These are phyloP conservation scores for Entomortierella chlamydospora DNA, from an alignment of 192 early-diverging fungal species.

Conservation along the genomic window DNA sequence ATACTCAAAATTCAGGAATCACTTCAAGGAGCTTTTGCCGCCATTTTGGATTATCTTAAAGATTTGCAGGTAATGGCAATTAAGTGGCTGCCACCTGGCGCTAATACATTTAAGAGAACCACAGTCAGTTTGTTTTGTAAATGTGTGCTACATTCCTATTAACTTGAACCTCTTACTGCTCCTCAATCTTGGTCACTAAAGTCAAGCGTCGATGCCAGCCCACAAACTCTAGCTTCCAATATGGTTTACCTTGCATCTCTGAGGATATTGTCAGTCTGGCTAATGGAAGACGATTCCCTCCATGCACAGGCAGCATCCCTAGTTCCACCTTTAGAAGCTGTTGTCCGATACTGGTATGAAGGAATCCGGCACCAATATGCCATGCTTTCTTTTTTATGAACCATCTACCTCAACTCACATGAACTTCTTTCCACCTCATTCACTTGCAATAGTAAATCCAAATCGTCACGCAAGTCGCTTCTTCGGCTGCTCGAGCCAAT, in stretches of 20 bases:
- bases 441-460: constrained; percentile 16
- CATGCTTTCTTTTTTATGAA: too few species aligned
- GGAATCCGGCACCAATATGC: too few species aligned
- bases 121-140: too few species aligned
- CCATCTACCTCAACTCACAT: background rate
- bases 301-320: constrained; percentile 25
- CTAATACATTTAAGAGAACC: too few species aligned
- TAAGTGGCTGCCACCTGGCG: too few species aligned
- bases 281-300: constrained; percentile 43
- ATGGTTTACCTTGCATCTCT: constrained; percentile 41
- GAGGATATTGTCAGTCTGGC: constrained; percentile 35
- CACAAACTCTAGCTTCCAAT: constrained; percentile 9
- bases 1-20: constrained; percentile 45
- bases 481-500: constrained; percentile 23
- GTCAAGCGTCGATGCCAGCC: constrained; percentile 3
- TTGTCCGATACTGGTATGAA: constrained; percentile 31
- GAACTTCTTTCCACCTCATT: background rate
- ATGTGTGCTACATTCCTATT: too few species aligned
- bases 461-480: constrained; percentile 25
- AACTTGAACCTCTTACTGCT: background rate
- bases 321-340: constrained; percentile 22
- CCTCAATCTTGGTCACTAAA: background rate
- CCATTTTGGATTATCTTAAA: constrained; percentile 44
- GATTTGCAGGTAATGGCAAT: constrained; percentile 32
- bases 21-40: constrained; percentile 21